Evolutionary conservation across 2,329 filamentous ascomycete genomes (phyloP).

Genomic region (Ambrosiella beaveri): DNA sequence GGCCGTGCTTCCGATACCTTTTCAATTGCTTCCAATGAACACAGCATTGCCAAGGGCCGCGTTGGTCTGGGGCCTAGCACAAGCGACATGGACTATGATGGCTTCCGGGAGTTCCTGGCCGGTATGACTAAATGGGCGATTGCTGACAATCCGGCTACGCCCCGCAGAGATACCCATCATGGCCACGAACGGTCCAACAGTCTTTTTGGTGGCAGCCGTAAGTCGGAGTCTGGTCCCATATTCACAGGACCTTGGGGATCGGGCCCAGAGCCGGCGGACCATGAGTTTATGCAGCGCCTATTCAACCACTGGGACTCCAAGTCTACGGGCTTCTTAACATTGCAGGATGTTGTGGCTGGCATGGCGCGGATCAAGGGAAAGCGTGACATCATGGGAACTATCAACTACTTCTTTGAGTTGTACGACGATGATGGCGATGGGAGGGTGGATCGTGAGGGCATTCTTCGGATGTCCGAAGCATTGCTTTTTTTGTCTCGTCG

Average conservation of each 20-base stretch:
- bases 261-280: conserved; percentile 59
- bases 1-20: conserved; percentile 21
- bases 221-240: conserved; percentile 20
- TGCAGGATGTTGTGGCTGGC: conserved; percentile 85
- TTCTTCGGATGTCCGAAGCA: conserved; percentile 84
- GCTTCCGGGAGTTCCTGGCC: conserved; percentile 84
- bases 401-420: conserved; percentile 93
- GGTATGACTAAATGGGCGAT: conserved; percentile 85
- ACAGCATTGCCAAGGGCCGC: conserved; percentile 57
- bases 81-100: conserved; percentile 92
- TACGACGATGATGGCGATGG: conserved; percentile 90
- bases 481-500: conserved; percentile 80
- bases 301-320: conserved; percentile 81
- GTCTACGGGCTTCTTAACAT: conserved; percentile 55
- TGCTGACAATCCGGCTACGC: conserved; percentile 58
- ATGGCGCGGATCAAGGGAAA: conserved; percentile 83
- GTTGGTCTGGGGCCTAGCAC: conserved; percentile 80
- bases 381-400: conserved; percentile 91
- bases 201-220: conserved; percentile 41
- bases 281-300: conserved; percentile 81
- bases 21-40: conserved; percentile 11
- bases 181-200: conserved; percentile 36
- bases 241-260: conserved; percentile 35
- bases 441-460: conserved; percentile 85
- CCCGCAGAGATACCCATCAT: conserved; percentile 28